Conservation (phyloP, 2,329 filamentous ascomycete species). For the Aspergillus tanneri region DNA sequence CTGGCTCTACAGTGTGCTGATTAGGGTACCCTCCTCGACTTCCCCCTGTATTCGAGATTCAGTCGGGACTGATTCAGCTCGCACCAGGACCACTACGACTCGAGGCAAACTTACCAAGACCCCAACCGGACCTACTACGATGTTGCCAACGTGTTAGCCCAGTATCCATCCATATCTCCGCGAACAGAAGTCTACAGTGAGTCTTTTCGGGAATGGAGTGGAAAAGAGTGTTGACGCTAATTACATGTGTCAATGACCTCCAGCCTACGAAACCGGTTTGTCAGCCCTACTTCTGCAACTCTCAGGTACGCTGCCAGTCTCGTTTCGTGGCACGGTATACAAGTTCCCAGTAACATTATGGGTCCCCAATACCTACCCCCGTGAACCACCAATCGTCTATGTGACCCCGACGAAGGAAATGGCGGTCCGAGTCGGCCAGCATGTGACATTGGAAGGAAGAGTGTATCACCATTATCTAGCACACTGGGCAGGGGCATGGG, state of each 20-base stretch:
- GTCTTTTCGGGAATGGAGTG: constrained; percentile 26
- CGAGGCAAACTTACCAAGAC: constrained; percentile 80
- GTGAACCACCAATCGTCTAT: constrained; percentile 81
- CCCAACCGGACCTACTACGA: constrained; percentile 91
- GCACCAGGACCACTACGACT: constrained; percentile 37
- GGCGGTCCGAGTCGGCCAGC: constrained; percentile 86
- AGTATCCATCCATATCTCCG: constrained; percentile 76
- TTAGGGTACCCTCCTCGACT: constrained; percentile 58
- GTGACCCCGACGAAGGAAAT: constrained; percentile 86
- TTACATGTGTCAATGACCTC: constrained; percentile 3
- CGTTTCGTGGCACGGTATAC: constrained; percentile 85
- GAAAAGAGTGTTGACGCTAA: not conserved
- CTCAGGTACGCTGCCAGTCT: constrained; percentile 83
- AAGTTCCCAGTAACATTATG: constrained; percentile 89
- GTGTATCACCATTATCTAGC: constrained; percentile 95
- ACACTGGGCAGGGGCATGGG: constrained; percentile 84
- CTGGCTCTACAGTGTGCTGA: constrained; percentile 91
- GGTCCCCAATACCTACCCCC: constrained; percentile 87
- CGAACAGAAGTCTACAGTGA: constrained; percentile 94
- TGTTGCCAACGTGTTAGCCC: constrained; percentile 75
- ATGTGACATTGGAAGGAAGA: constrained; percentile 88
- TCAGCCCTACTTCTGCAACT: constrained; percentile 85
- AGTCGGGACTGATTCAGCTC: not conserved
- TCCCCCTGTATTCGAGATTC: not conserved
- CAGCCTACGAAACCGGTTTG: constrained; percentile 84